Conservation (phyloP, 1,284 basidiomycete genomes). For the Tilletia horrida region DNA sequence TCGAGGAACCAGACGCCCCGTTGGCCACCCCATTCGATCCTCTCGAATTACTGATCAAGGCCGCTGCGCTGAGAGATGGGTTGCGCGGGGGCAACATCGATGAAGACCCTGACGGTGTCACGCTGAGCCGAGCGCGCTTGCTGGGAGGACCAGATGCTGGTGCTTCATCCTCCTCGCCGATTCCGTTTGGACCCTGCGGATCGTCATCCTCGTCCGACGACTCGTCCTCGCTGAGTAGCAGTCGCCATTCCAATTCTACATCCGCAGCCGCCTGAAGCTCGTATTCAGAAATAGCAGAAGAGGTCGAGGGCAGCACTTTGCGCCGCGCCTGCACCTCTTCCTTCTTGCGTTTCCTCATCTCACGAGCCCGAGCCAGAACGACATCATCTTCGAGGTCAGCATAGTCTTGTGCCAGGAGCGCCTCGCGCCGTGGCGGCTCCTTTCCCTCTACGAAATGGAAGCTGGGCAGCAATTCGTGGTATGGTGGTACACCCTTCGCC, state of each 20-base stretch:
- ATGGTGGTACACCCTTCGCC: neutral
- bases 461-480: neutral
- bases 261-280: slow-evolving; percentile 11
- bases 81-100: slow-evolving; percentile 3
- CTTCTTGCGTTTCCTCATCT: neutral
- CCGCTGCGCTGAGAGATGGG: slow-evolving; percentile 2
- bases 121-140: neutral
- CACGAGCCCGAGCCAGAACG: slow-evolving; percentile 6
- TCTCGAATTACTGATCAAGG: slow-evolving; percentile 5
- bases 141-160: neutral
- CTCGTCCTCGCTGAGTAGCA: slow-evolving; percentile 6
- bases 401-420: neutral
- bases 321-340: slow-evolving; percentile 13
- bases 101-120: neutral
- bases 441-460: slow-evolving; percentile 3
- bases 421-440: neutral
- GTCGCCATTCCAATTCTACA: slow-evolving; percentile 3
- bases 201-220: slow-evolving; percentile 6
- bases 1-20: neutral
- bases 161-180: slow-evolving; percentile 1
- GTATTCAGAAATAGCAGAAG: neutral
- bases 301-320: neutral
- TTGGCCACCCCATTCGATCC: too few species aligned
- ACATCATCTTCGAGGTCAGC: slow-evolving; percentile 14
- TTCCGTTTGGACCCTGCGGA: neutral